Evolutionary conservation across 345 rosid genomes (phyloP), one percentile per base, ranked within the genome.

Genomic region (Alliaria petiolata): DNA sequence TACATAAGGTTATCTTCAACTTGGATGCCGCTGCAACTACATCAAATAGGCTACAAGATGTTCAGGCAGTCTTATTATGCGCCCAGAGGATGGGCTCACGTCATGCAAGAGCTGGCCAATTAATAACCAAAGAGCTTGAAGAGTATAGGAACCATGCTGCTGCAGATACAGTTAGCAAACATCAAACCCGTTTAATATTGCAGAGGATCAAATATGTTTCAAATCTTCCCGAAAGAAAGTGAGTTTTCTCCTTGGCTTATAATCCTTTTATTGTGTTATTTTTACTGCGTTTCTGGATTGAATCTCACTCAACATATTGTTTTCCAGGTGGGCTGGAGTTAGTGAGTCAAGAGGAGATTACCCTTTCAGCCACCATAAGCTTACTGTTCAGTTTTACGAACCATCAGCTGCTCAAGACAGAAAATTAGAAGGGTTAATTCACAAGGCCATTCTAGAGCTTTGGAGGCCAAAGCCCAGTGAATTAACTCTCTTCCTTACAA

Each of bases 341-440:
- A 89, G 95, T 76, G 97, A 91, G 78, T 93, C 99, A 61, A 85
- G 96, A 81, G 99, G 99, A 75, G 99, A 95, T 81, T 95, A 95
- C 80, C 99, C 99, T 26, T 95, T 89, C 68, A 95, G 96, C 84
- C 99, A 95, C 83, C 97, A 95, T 80, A 91, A 95, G 79, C 88
- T 91, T 52, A 95, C 99, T 45, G 96, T 95, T 75, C 97, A 91
- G 85, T 95, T 95, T 81, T 95, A 95, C 60, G 99, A 91, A 76
- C 88, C 97, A 40, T 84, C 97, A 76, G 97, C 96, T 51, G 97
- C 99, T 42, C 99, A 95, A 83, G 99, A 95, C 77, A 87, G 99
- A 72, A 95, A 88, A 83, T 72, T 91, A 81, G 99, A 95, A 84
- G 93, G 91, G 39, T 76, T 91, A 75, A 95, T 95, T 82, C 99